phyloP scores from a whole-genome alignment of 495 filamentous ascomycete genomes.

The Neurospora sp. region DNA sequence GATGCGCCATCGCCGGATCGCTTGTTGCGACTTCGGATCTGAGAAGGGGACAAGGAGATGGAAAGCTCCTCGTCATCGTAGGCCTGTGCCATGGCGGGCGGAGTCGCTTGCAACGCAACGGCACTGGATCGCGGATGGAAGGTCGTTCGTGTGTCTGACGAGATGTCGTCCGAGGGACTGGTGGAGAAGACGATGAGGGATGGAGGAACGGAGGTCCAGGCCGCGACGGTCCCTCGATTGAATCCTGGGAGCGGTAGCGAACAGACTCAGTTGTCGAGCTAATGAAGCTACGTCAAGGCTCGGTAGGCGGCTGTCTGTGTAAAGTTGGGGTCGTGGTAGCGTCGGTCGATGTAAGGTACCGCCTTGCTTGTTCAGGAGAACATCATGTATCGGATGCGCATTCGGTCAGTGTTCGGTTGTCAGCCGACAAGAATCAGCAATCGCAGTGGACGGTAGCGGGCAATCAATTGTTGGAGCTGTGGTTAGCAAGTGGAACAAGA shows the following conservation, averaged over 20 bases:
- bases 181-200: neutral
- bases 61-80: slow-evolving; percentile 88
- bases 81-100: slow-evolving; percentile 41
- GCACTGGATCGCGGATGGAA: neutral
- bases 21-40: slow-evolving; percentile 44
- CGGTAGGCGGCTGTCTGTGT: neutral
- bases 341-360: neutral
- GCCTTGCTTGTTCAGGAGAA: neutral
- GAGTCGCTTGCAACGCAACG: neutral
- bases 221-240: neutral
- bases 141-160: neutral
- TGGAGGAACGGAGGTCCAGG: neutral
- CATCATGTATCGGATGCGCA: neutral
- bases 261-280: neutral
- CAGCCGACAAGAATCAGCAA: neutral
- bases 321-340: neutral
- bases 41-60: slow-evolving; percentile 63
- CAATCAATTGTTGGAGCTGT: neutral
- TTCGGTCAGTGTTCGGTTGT: neutral
- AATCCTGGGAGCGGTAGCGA: neutral
- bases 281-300: neutral
- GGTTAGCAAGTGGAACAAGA: neutral
- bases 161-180: neutral
- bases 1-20: slow-evolving; percentile 15
- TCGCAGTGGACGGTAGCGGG: neutral